phyloP scores from a whole-genome alignment of 352 stramenopile species.

The Stephanocyclus meneghinianus region DNA sequence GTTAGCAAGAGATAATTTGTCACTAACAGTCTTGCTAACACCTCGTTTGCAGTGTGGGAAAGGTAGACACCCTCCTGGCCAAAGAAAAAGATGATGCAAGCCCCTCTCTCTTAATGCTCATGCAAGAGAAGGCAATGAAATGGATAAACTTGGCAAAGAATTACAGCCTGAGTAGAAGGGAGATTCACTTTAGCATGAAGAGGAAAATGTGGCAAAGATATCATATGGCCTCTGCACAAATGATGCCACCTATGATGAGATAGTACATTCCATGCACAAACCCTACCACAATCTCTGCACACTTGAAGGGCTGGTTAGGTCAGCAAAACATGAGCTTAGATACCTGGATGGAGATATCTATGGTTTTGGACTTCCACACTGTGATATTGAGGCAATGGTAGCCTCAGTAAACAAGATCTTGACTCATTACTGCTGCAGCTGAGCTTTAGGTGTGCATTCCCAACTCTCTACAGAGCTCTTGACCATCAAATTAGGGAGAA shows the following conservation, averaged over 20 bases:
- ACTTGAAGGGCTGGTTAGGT: conserved; percentile 7
- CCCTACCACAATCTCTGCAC: conserved; percentile 10
- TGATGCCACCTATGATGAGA: not conserved
- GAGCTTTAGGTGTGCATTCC: not conserved
- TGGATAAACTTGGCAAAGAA: not conserved
- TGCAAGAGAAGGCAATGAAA: conserved; percentile 6
- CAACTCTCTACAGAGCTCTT: conserved; percentile 7
- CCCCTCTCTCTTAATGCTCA: not conserved
- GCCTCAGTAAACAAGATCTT: conserved; percentile 13
- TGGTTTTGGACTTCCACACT: conserved; percentile 17
- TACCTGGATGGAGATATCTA: conserved; percentile 16
- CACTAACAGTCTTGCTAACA: too few relatives aligned
- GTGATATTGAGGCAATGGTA: conserved; percentile 8
- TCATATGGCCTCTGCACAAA: conserved; percentile 16
- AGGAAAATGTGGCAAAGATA: conserved; percentile 21
- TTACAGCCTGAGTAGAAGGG: not conserved
- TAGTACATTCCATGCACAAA: not conserved
- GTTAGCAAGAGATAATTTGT: too few relatives aligned
- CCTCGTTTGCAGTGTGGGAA: too few relatives aligned
- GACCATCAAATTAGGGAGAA: conserved; percentile 19
- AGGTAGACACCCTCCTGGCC: not conserved
- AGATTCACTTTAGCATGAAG: conserved; percentile 11
- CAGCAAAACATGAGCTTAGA: conserved; percentile 7
- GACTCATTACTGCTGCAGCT: conserved; percentile 22
- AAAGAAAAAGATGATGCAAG: not conserved